These are phyloP conservation scores for Selaginella moellendorffii DNA, from an alignment of 75 land plant species.

Conservation along the genomic window DNA sequence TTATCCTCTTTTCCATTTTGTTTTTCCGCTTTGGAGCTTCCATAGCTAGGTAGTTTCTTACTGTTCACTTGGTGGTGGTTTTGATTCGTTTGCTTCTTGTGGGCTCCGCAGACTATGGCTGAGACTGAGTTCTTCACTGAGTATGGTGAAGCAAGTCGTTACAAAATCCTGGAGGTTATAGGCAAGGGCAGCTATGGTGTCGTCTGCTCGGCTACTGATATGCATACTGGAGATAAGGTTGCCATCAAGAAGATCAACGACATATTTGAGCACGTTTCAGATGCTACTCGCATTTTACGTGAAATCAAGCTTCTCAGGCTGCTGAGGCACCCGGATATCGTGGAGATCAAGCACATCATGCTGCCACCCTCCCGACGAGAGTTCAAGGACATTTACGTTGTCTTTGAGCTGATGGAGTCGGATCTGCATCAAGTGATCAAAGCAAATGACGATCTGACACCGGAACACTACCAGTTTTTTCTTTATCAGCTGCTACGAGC, in stretches of 20 bases:
- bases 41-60: too few species aligned
- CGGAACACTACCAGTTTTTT: constrained; percentile 4
- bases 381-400: constrained; percentile 30
- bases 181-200: constrained; percentile 37
- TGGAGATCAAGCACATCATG: constrained; percentile 34
- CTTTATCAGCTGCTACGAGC: constrained; percentile 6
- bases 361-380: constrained; percentile 32
- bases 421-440: constrained; percentile 28
- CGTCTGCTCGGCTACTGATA: constrained; percentile 29
- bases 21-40: too few species aligned
- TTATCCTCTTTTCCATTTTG: too few species aligned
- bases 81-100: too few species aligned
- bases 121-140: constrained; percentile 44
- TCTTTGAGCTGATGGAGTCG: constrained; percentile 35
- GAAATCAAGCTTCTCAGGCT: constrained; percentile 30
- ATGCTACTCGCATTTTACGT: constrained; percentile 30
- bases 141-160: constrained; percentile 43
- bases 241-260: constrained; percentile 34
- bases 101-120: constrained; percentile 15
- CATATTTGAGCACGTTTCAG: constrained; percentile 32
- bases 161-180: constrained; percentile 37
- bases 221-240: constrained; percentile 21
- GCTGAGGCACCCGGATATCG: constrained; percentile 31
- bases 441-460: constrained; percentile 4
- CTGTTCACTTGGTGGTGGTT: too few species aligned